Evolutionary conservation across 768 basidiomycete species (phyloP).

Genomic region (Tephrocybe rancida): DNA sequence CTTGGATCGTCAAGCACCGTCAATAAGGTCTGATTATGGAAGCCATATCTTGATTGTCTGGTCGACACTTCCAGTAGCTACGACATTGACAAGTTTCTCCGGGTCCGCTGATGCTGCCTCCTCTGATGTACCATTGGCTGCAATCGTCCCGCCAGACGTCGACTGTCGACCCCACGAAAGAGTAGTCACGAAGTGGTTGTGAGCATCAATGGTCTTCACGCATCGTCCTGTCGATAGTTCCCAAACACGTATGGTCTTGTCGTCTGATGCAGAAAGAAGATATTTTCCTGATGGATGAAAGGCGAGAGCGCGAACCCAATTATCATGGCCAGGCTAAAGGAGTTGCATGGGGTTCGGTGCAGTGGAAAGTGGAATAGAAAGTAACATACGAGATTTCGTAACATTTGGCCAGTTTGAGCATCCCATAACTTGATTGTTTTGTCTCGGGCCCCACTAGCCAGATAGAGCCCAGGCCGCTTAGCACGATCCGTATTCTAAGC

Average conservation of each 20-base stretch:
- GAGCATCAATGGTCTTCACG: slow-evolving; percentile 85
- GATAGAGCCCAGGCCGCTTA: slow-evolving; percentile 58
- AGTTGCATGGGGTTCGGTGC: slow-evolving; percentile 10
- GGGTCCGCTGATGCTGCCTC: slow-evolving; percentile 32
- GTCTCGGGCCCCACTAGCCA: slow-evolving; percentile 86
- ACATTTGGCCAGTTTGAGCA: slow-evolving; percentile 74
- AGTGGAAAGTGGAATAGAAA: not conserved
- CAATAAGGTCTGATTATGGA: slow-evolving; percentile 36
- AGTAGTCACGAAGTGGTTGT: slow-evolving; percentile 80
- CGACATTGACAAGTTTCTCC: slow-evolving; percentile 69
- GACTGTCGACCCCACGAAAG: slow-evolving; percentile 77
- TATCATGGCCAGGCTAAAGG: slow-evolving; percentile 76
- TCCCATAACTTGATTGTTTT: slow-evolving; percentile 95
- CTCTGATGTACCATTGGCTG: slow-evolving; percentile 30
- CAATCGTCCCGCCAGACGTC: slow-evolving; percentile 39
- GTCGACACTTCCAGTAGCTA: slow-evolving; percentile 71
- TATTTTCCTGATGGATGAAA: slow-evolving; percentile 92
- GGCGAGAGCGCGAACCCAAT: slow-evolving; percentile 86
- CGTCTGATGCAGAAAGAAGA: slow-evolving; percentile 89
- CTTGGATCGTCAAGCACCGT: not conserved
- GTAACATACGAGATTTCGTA: slow-evolving; percentile 68
- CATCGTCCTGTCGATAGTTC: slow-evolving; percentile 85
- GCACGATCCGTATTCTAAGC: slow-evolving; percentile 51
- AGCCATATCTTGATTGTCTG: slow-evolving; percentile 69
- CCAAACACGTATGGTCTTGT: slow-evolving; percentile 91